phyloP scores from a whole-genome alignment of 352 stramenopile species.

The Globisporangium sylvaticum region DNA sequence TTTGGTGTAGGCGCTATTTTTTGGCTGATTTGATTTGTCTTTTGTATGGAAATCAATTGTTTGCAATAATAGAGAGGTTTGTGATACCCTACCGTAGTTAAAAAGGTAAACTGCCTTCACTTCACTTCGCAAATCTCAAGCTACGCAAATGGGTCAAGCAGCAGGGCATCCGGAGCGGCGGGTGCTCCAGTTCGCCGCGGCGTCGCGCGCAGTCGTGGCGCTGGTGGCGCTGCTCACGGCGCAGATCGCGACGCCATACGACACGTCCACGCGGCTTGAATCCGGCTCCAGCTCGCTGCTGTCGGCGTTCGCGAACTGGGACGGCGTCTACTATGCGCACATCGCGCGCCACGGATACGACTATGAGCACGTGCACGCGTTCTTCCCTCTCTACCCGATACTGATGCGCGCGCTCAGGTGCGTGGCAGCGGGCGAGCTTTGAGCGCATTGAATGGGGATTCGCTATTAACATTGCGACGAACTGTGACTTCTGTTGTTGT shows the following conservation, averaged over 20 bases:
- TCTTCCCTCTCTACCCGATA: constrained; percentile 79
- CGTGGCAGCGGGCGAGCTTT: background rate
- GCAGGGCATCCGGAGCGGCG: constrained; percentile 17
- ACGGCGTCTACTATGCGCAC: constrained; percentile 77
- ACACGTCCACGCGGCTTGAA: constrained; percentile 55
- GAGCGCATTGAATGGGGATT: background rate
- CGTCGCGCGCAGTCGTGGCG: constrained; percentile 42
- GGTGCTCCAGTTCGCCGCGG: constrained; percentile 46
- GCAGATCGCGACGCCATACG: constrained; percentile 52
- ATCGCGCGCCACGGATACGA: constrained; percentile 77
- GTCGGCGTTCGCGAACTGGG: constrained; percentile 69
- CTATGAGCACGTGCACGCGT: constrained; percentile 83
- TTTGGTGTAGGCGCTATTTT: too few relatives aligned
- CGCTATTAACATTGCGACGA: too few relatives aligned
- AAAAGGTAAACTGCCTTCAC: background rate
- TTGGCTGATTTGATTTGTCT: background rate
- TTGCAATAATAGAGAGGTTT: background rate
- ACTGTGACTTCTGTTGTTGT: background rate
- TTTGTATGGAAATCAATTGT: background rate
- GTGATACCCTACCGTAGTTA: background rate
- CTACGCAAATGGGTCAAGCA: background rate
- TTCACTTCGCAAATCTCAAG: background rate
- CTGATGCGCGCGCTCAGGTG: constrained; percentile 34
- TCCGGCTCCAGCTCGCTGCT: constrained; percentile 22
- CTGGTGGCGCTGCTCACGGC: constrained; percentile 41